Evolutionary conservation across 2,329 filamentous ascomycete species (phyloP), one percentile per base, ranked within the genome.

Genomic region (Elsinoe fawcettii): DNA sequence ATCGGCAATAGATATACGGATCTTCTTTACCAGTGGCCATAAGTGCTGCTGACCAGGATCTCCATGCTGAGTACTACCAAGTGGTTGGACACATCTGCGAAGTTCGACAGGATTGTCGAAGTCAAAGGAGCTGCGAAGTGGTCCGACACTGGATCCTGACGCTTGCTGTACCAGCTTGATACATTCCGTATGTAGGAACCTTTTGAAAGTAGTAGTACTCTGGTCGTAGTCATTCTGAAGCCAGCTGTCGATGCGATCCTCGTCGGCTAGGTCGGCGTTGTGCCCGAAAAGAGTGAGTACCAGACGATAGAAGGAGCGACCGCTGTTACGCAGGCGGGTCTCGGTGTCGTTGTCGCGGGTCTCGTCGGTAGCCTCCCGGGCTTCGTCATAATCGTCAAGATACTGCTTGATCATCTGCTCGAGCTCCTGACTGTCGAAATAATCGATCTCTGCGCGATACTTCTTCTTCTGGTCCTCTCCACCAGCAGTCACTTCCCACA

Each of bases 281-380:
- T 59, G 54, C 49, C 61, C 58, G 57, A 65, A 65, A 5, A 66
- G 20, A 23, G 51, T 39, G 2, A 23, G 34, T 12, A 65, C 57
- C 2, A 57, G 60, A 4, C 16, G 12, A 7, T 55, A 59, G 7
- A 63, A 18, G 1, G 63, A 60, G 11, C 25, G 61, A 3, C 34
- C 34, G 6, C 58, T 27, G 2, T 20, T 53, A 3, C 56, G 57
- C 37, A 62, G 55, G 30, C 56, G 56, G 3, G 55, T 20, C 16
- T 58, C 44, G 1, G 20, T 4, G 1, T 44, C 37, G 5, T 63
- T 54, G 16, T 60, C 55, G 63, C 61, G 63, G 32, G 61, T 57
- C 1, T 57, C 5, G 14, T 63, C 56, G 2, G 18, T 34, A 18
- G 63, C 56, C 44, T 62, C 62, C 9, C 53, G 36, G 18, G 8